Evolutionary conservation across 768 basidiomycete genomes (phyloP).

Genomic region (Podaxis sp.): DNA sequence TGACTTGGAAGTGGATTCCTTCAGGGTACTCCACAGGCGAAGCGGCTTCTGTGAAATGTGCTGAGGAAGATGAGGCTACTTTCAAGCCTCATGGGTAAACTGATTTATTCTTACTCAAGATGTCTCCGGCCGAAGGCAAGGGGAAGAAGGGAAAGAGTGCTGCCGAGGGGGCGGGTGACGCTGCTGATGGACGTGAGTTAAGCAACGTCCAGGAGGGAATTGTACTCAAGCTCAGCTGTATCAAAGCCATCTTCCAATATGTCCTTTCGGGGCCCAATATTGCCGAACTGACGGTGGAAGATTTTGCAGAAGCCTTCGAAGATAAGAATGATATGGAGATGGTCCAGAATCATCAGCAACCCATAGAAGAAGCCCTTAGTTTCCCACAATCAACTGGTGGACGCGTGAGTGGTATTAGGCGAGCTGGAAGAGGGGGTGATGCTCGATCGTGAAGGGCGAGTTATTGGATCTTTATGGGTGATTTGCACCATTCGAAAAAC

Average conservation of each 20-base stretch:
- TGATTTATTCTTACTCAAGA: slow-evolving; percentile 76
- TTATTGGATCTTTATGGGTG: neutral
- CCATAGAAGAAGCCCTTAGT: slow-evolving; percentile 71
- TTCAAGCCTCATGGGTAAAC: slow-evolving; percentile 81
- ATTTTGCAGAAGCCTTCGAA: slow-evolving; percentile 97
- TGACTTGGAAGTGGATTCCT: neutral
- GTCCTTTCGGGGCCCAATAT: slow-evolving; percentile 64
- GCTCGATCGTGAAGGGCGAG: neutral
- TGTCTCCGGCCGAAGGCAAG: slow-evolving; percentile 42
- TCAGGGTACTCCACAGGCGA: slow-evolving; percentile 40
- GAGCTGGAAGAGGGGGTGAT: slow-evolving; percentile 25
- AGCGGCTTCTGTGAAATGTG: slow-evolving; percentile 57
- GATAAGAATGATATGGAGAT: slow-evolving; percentile 87
- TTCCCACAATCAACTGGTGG: slow-evolving; percentile 39
- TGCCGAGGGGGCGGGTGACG: slow-evolving; percentile 11
- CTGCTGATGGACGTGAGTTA: slow-evolving; percentile 63
- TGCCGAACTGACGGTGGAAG: slow-evolving; percentile 92
- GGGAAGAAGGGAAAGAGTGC: slow-evolving; percentile 31
- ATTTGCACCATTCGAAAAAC: neutral
- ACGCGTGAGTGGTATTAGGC: slow-evolving; percentile 38
- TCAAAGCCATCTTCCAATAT: slow-evolving; percentile 73
- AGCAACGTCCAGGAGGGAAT: neutral
- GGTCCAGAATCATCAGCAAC: slow-evolving; percentile 60
- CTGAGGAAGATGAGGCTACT: slow-evolving; percentile 67
- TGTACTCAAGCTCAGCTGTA: slow-evolving; percentile 59